Evolutionary conservation across 2,329 filamentous ascomycete species (phyloP), one percentile per base, ranked within the genome.

Genomic region (Capronia epimyces): DNA sequence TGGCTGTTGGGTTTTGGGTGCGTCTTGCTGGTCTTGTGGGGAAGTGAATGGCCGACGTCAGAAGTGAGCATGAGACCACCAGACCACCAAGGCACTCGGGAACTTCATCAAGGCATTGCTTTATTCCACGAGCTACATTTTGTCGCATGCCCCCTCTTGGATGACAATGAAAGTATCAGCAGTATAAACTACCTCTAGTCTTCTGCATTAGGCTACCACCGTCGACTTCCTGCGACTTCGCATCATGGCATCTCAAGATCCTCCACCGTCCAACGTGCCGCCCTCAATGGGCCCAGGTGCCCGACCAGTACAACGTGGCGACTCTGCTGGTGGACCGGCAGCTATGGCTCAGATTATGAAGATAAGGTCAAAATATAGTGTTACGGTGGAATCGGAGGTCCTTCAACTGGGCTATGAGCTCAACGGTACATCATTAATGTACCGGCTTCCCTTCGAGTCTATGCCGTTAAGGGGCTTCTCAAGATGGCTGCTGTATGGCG

Each of bases 201-300:
- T 27, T 5, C 24, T 27, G 5, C 5, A 27, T 10, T 10, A 10
- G 24, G 24, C 24, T 10, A 10, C 13, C 6, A 10, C 29, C 7
- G 7, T 3, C 29, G 3, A 32, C 12, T n/a, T n/a, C 7, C 29
- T 32, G 7, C 6, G 7, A n/a, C 6, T n/a, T 3, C n/a, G 16
- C 31, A 48, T 22, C 24, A 60, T 61, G 59, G 41, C 50, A 3
- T 55, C 40, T 16, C 40, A 50, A 18, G 29, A 37, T 12, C 41
- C 50, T 50, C 56, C 57, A 32, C 36, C 57, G 7, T 56, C 56
- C n/a, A 43, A 32, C 21, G 39, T 57, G 15, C 59, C 59, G 9
- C 43, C 58, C 4, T 59, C 59, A 2, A 51, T 61, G 53, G 59
- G 59, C 9, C 59, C 59, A 18, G 59, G 59, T 31, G 59, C 56